Evolutionary conservation across 805 yeast genomes (phyloP).

Genomic region (Komagataella mondaviorum): DNA sequence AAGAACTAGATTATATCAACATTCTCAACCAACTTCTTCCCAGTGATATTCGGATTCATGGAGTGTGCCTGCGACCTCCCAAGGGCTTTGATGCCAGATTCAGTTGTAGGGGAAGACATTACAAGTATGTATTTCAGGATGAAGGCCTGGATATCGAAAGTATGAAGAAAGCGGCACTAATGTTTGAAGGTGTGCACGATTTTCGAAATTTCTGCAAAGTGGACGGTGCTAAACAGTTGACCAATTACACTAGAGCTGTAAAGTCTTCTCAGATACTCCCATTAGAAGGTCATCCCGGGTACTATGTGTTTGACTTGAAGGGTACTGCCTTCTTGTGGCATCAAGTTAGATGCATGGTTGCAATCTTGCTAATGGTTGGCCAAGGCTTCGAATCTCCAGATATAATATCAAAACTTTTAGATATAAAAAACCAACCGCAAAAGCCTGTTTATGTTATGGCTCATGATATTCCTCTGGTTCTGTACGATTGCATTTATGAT

Average conservation of each 20-base stretch:
- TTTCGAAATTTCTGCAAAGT: conserved; percentile 90
- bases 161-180: conserved; percentile 58
- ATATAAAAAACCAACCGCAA: conserved; percentile 39
- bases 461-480: conserved; percentile 71
- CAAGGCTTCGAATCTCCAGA: conserved; percentile 55
- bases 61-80: conserved; percentile 77
- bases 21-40: conserved; percentile 73
- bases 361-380: conserved; percentile 67
- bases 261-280: conserved; percentile 16
- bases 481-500: conserved; percentile 74
- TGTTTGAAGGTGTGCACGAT: conserved; percentile 67
- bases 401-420: conserved; percentile 43
- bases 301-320: conserved; percentile 58
- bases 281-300: conserved; percentile 16
- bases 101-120: conserved; percentile 78
- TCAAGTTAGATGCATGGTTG: conserved; percentile 94
- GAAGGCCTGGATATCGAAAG: conserved; percentile 40
- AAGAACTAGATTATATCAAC: conserved; percentile 65
- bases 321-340: conserved; percentile 97
- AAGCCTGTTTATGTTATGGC: conserved; percentile 86
- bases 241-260: conserved; percentile 60
- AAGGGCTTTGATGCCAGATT: conserved; percentile 79
- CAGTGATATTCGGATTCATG: conserved; percentile 68
- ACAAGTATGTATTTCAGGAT: conserved; percentile 65
- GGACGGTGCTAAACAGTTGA: conserved; percentile 88